A percentile compares a stretch with the other conserved stretches of the same genome.
phyloP scores from a whole-genome alignment of 2,329 filamentous ascomycete species.

The Aspergillus texensis region DNA sequence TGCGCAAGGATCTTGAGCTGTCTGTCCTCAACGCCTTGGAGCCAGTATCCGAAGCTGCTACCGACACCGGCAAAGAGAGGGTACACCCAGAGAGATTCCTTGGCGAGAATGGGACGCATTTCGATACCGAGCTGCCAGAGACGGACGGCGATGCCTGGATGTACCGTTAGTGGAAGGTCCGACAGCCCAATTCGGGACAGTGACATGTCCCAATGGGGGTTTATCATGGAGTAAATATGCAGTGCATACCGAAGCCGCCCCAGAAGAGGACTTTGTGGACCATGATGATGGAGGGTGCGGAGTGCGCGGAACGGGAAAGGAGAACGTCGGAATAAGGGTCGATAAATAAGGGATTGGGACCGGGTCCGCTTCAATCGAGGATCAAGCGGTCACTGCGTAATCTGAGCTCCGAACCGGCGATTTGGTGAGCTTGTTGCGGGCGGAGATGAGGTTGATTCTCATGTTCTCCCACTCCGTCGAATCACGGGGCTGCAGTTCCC shows the following conservation, averaged over 20 bases:
- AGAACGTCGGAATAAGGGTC: neutral
- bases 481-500: slow-evolving; percentile 40
- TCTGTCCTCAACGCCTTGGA: slow-evolving; percentile 83
- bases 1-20: slow-evolving; percentile 77
- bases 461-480: slow-evolving; percentile 24
- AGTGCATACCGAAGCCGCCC: slow-evolving; percentile 77
- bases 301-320: slow-evolving; percentile 21
- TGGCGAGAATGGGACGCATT: slow-evolving; percentile 92
- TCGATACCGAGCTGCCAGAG: slow-evolving; percentile 98
- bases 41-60: slow-evolving; percentile 94
- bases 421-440: slow-evolving; percentile 31
- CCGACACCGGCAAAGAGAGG: slow-evolving; percentile 84
- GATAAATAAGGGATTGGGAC: neutral
- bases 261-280: slow-evolving; percentile 57
- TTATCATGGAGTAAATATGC: neutral
- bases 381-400: slow-evolving; percentile 1
- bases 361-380: neutral
- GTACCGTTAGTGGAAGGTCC: neutral
- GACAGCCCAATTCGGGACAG: neutral
- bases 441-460: slow-evolving; percentile 24
- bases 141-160: slow-evolving; percentile 80
- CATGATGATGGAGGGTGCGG: slow-evolving; percentile 34
- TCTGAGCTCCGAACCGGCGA: slow-evolving; percentile 25
- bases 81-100: slow-evolving; percentile 84
- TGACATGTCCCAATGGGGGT: neutral